phyloP scores from a whole-genome alignment of 768 basidiomycete species.

The Tulasnella sp. region DNA sequence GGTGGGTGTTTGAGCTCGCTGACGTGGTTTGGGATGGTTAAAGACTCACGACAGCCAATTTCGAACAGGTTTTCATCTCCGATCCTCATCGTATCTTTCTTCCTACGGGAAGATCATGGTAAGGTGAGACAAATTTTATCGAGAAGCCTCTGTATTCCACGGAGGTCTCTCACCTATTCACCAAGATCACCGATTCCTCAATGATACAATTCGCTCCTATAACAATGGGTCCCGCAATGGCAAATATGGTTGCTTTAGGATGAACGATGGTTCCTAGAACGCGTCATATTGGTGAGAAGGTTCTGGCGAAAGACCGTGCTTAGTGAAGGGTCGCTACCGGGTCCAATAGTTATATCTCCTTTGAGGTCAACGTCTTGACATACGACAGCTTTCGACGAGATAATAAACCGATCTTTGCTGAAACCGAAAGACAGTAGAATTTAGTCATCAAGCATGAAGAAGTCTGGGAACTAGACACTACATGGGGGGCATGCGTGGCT shows the following conservation, averaged over 20 bases:
- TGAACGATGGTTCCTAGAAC: conserved; percentile 69
- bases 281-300: background rate
- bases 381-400: conserved; percentile 84
- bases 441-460: background rate
- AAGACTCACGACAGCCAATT: conserved; percentile 76
- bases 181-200: conserved; percentile 83
- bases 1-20: background rate
- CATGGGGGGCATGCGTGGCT: conserved; percentile 7
- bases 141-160: background rate
- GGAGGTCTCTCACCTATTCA: conserved; percentile 55
- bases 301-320: background rate
- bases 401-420: conserved; percentile 82
- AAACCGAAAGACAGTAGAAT: background rate
- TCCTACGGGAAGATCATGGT: conserved; percentile 34
- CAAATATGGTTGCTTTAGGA: conserved; percentile 89
- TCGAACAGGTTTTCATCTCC: conserved; percentile 93
- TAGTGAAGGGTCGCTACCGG: conserved; percentile 40
- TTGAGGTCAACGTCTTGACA: conserved; percentile 92
- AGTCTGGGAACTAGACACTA: background rate
- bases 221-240: conserved; percentile 81
- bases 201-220: conserved; percentile 85
- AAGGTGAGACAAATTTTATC: background rate
- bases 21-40: background rate
- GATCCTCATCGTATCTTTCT: conserved; percentile 81
- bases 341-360: conserved; percentile 88